phyloP scores from a whole-genome alignment of 208 protist species.

The Trypanosoma conorhini region DNA sequence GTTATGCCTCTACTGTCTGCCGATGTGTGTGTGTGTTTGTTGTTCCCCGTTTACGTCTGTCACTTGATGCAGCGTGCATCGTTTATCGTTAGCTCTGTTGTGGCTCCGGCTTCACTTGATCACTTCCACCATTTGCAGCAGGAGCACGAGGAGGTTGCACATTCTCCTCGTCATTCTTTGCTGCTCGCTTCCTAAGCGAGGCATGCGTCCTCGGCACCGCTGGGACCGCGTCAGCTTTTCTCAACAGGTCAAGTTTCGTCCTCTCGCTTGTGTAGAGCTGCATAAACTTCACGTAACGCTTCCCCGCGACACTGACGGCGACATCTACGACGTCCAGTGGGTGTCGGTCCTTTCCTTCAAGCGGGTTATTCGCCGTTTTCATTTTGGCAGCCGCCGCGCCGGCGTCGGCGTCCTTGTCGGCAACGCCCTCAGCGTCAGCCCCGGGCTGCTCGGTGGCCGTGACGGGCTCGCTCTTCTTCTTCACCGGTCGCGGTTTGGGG shows the following conservation, averaged over 20 bases:
- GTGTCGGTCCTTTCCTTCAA: constrained; percentile 6
- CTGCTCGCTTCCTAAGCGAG: neutral
- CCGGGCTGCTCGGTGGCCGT: neutral
- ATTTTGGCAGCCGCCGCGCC: neutral
- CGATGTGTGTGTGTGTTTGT: neutral
- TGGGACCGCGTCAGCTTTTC: constrained; percentile 18
- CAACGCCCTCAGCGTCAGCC: neutral
- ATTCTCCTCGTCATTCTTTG: constrained; percentile 1
- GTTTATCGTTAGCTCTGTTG: constrained; percentile 6
- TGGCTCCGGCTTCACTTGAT: neutral
- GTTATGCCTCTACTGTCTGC: neutral
- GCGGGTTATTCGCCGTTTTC: constrained; percentile 17
- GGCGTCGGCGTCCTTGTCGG: neutral
- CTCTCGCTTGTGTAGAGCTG: constrained; percentile 80
- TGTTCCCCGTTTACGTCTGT: neutral
- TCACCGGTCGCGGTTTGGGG: neutral
- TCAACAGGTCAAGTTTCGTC: constrained; percentile 60
- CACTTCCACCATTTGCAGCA: neutral
- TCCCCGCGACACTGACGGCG: constrained; percentile 40
- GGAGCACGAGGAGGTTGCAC: neutral
- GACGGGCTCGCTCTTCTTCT: constrained; percentile 18
- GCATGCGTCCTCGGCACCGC: constrained; percentile 5
- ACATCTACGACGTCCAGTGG: constrained; percentile 63
- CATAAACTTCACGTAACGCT: constrained; percentile 71
- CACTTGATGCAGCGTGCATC: neutral